Conservation (phyloP, 2,329 filamentous ascomycete species). For the Biscogniauxia sp. region DNA sequence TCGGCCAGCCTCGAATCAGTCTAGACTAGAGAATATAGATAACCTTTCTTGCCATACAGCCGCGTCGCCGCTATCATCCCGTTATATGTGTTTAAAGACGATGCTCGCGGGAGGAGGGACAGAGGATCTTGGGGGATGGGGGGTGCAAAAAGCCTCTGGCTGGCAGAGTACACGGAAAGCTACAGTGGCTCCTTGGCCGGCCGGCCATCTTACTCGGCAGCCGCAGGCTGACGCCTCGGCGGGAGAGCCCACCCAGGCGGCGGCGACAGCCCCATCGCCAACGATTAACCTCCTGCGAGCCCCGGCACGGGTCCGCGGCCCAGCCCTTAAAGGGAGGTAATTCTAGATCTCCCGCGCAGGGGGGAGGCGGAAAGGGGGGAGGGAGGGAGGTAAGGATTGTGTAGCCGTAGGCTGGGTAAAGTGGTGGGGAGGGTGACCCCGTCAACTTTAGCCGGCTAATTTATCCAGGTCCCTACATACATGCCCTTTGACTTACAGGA, state of each 20-base stretch:
- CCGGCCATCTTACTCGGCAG: background rate
- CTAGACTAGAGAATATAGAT: background rate
- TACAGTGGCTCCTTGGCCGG: background rate
- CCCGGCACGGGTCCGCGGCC: background rate
- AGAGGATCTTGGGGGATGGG: background rate
- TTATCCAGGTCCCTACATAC: constrained; percentile 1
- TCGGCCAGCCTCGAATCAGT: background rate
- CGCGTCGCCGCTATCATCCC: background rate
- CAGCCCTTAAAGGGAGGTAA: background rate
- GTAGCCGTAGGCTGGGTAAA: background rate
- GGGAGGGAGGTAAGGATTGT: background rate
- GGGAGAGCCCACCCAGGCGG: background rate
- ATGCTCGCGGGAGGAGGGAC: background rate
- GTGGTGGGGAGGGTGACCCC: background rate
- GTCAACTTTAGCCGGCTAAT: background rate
- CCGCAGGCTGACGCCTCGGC: background rate
- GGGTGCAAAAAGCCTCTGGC: background rate
- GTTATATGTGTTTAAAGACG: too few relatives aligned
- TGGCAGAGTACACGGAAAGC: background rate
- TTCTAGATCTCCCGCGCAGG: background rate
- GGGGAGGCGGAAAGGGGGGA: background rate
- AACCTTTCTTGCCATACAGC: background rate
- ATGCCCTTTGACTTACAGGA: background rate
- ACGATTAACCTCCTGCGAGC: background rate
- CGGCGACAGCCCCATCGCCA: background rate